phyloP scores from a whole-genome alignment of 2,329 filamentous ascomycete genomes.

The Clonostachys rosea region DNA sequence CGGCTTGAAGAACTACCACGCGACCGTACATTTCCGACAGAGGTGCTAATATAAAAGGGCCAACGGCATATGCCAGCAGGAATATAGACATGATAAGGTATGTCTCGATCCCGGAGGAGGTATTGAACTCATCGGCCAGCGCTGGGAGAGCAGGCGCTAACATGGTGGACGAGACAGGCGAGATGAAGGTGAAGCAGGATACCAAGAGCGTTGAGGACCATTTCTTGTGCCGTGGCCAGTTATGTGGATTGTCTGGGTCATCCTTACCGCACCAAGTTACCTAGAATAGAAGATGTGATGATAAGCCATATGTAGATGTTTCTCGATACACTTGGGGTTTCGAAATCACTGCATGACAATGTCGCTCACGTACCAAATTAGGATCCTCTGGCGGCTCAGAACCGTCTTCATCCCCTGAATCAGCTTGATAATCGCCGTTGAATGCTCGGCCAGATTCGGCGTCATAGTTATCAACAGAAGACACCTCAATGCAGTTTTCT shows the following conservation, averaged over 20 bases:
- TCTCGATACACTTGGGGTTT: not conserved
- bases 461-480: not conserved
- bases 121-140: slow-evolving; percentile 37
- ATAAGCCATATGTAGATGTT: not conserved
- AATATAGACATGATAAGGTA: slow-evolving; percentile 55
- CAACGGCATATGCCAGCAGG: slow-evolving; percentile 50
- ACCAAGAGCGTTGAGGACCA: slow-evolving; percentile 26
- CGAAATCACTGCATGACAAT: too few species aligned
- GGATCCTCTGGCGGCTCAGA: slow-evolving; percentile 6
- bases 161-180: slow-evolving; percentile 47
- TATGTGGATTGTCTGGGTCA: slow-evolving; percentile 31
- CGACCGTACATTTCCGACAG: slow-evolving; percentile 47
- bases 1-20: slow-evolving; percentile 33
- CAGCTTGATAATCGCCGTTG: not conserved
- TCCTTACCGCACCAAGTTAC: slow-evolving; percentile 38
- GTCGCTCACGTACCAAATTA: slow-evolving; percentile 10
- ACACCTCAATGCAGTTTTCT: not conserved
- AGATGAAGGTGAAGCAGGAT: slow-evolving; percentile 45
- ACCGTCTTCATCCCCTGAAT: too few species aligned
- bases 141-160: slow-evolving; percentile 37
- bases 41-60: slow-evolving; percentile 45
- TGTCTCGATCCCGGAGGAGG: slow-evolving; percentile 32
- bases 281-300: slow-evolving; percentile 8
- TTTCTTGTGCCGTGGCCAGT: slow-evolving; percentile 35
- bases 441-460: slow-evolving; percentile 1